phyloP scores from a whole-genome alignment of 495 filamentous ascomycete genomes.

The Podospora pseudoanserina region DNA sequence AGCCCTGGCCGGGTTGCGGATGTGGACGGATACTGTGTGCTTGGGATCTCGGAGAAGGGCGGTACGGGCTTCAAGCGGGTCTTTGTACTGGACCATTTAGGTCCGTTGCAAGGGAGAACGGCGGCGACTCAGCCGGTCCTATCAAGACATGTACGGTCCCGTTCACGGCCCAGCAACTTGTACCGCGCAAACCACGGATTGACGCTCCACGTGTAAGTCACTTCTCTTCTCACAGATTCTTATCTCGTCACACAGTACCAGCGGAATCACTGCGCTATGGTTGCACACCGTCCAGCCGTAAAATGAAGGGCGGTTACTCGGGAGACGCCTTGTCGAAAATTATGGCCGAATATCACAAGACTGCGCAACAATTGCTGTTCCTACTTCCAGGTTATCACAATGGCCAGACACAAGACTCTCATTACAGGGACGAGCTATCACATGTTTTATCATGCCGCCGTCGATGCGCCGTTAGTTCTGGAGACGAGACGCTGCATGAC shows the following conservation, averaged over 20 bases:
- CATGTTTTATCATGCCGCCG: neutral
- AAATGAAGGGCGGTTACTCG: neutral
- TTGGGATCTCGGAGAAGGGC: conserved; percentile 11
- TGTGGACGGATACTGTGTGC: conserved; percentile 11
- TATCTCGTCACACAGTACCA: neutral
- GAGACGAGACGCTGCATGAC: neutral
- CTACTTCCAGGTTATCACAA: neutral
- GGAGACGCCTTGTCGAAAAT: neutral
- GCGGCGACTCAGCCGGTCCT: neutral
- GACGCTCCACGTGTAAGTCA: conserved; percentile 11
- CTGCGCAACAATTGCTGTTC: neutral
- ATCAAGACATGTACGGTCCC: conserved; percentile 1
- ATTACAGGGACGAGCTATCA: neutral
- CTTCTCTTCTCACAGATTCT: neutral
- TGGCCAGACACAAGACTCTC: neutral
- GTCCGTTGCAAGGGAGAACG: conserved; percentile 1
- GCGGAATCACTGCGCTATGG: neutral
- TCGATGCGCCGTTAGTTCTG: neutral
- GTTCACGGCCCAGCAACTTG: conserved; percentile 3
- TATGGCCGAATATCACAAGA: neutral
- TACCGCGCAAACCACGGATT: conserved; percentile 11
- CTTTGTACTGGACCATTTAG: neutral
- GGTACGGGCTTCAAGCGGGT: neutral
- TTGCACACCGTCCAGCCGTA: conserved; percentile 3
- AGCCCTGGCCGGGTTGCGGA: neutral